Evolutionary conservation across 2,329 filamentous ascomycete genomes (phyloP).

Genomic region (Zasmidium angulare): DNA sequence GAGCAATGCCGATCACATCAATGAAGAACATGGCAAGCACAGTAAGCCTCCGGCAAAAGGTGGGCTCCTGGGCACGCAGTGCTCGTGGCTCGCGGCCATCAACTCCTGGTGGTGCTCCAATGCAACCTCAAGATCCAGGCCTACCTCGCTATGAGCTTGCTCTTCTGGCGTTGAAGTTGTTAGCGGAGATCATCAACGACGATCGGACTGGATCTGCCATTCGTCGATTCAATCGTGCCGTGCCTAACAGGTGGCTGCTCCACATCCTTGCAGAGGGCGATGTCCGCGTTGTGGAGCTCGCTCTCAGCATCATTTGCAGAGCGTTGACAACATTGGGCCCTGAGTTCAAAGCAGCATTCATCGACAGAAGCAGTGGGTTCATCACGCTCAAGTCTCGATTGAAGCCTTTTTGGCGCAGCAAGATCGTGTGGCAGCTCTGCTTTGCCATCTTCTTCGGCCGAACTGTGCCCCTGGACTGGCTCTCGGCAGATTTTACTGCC

Average conservation of each 20-base stretch:
- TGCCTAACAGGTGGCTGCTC: conserved; percentile 79
- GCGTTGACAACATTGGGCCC: conserved; percentile 80
- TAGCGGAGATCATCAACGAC: conserved; percentile 28
- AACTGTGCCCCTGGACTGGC: conserved; percentile 71
- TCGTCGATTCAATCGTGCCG: conserved; percentile 81
- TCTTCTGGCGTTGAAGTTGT: conserved; percentile 28
- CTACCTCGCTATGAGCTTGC: conserved; percentile 32
- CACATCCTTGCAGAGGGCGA: conserved; percentile 88
- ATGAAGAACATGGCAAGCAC: conserved; percentile 29
- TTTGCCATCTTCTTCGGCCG: conserved; percentile 85
- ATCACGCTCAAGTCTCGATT: conserved; percentile 78
- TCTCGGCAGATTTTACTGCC: conserved; percentile 71
- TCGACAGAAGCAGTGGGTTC: conserved; percentile 84
- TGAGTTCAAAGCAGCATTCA: conserved; percentile 81
- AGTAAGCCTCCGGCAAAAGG: conserved; percentile 28
- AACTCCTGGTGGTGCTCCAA: conserved; percentile 25
- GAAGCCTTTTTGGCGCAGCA: conserved; percentile 83
- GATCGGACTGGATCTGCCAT: conserved; percentile 27
- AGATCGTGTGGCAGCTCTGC: conserved; percentile 81
- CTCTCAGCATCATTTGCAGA: conserved; percentile 78
- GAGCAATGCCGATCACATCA: conserved; percentile 35
- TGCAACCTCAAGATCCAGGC: conserved; percentile 9
- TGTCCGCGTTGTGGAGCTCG: conserved; percentile 75
- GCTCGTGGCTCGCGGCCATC: conserved; percentile 26
- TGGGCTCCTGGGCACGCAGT: conserved; percentile 29